Percentiles rank a stretch among this genome's conserved stretches.
Evolutionary conservation across 352 stramenopile genomes (phyloP).

Genomic region (Thraustochytrium striatum): DNA sequence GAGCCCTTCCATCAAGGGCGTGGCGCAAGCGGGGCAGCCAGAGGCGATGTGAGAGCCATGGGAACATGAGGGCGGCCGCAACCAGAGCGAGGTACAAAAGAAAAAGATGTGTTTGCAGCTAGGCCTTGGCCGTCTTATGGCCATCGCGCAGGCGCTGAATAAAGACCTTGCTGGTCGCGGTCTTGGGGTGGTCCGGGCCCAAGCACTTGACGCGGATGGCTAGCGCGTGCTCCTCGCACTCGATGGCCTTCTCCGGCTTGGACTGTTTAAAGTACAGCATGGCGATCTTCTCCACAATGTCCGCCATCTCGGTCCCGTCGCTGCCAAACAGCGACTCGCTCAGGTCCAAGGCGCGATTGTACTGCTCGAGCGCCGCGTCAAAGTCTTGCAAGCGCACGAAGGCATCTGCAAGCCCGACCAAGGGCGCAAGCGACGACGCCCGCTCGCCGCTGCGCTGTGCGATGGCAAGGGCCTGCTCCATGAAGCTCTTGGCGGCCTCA

Average conservation of each 20-base stretch:
- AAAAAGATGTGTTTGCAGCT: too few species aligned
- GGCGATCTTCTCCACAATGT: neutral
- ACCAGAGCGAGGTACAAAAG: too few species aligned
- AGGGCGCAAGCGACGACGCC: neutral
- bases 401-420: neutral
- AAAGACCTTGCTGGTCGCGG: neutral
- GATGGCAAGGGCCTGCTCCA: neutral
- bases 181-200: neutral
- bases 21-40: too few species aligned
- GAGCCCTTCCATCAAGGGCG: too few species aligned
- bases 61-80: too few species aligned
- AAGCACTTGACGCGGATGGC: neutral
- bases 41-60: too few species aligned
- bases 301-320: neutral
- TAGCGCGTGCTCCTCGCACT: neutral
- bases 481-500: neutral
- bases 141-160: neutral
- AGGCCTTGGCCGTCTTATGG: neutral
- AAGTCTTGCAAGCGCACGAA: neutral
- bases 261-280: neutral
- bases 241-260: neutral
- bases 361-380: neutral
- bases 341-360: neutral
- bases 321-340: neutral
- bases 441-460: neutral